A percentile compares a stretch with the other conserved stretches of the same genome.
Conservation (phyloP, 129 eudicot species). For the Flaveria sonorensis region DNA sequence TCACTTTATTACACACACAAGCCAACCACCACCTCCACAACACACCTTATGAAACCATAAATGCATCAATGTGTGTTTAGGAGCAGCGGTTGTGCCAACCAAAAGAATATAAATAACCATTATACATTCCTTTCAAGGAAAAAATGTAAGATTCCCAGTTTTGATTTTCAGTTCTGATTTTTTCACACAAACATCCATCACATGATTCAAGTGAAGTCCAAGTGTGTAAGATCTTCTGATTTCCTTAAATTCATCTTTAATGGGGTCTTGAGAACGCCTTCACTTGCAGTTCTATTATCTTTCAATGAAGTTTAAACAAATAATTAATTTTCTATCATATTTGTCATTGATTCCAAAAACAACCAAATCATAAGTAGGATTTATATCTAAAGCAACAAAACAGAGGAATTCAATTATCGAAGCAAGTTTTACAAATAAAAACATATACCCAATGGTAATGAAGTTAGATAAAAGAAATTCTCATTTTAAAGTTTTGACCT, state of each 20-base stretch:
- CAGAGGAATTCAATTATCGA: neutral
- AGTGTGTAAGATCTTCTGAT: neutral
- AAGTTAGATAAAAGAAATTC: neutral
- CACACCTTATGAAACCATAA: neutral
- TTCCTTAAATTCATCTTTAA: neutral
- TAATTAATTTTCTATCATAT: neutral
- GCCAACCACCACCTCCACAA: neutral
- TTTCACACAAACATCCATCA: neutral
- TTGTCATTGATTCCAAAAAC: neutral
- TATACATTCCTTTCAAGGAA: neutral
- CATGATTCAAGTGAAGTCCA: conserved; percentile 8
- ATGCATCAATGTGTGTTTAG: neutral
- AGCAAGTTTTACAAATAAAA: neutral
- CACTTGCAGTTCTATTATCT: no score
- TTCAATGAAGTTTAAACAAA: neutral
- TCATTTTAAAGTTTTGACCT: neutral
- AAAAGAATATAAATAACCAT: neutral
- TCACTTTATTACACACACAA: neutral
- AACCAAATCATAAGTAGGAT: no score
- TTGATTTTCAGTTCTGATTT: neutral
- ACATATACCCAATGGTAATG: no score
- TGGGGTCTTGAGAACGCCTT: no score
- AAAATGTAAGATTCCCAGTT: neutral
- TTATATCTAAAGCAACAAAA: neutral
- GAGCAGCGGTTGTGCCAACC: neutral